Evolutionary conservation across 2,329 filamentous ascomycete genomes (phyloP).

Genomic region (Hypoxylon sp.): DNA sequence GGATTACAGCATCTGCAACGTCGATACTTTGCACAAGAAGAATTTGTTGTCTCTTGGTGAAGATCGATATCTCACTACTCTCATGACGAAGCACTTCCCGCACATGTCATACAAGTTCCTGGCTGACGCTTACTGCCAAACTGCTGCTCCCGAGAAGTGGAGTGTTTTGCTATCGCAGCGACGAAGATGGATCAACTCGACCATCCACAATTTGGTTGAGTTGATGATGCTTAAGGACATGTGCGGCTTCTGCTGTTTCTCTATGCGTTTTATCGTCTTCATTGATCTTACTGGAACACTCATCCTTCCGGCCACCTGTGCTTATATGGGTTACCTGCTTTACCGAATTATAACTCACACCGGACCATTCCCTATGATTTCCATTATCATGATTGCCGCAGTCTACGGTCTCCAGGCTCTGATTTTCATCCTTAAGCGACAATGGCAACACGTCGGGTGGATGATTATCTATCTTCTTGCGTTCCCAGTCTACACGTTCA

Average conservation of each 20-base stretch:
- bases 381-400: slow-evolving; percentile 87
- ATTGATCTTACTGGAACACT: slow-evolving; percentile 94
- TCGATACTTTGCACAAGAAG: slow-evolving; percentile 95
- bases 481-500: slow-evolving; percentile 92
- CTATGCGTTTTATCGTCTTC: slow-evolving; percentile 96
- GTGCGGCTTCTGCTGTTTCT: slow-evolving; percentile 99
- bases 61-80: slow-evolving; percentile 89
- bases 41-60: slow-evolving; percentile 84
- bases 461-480: slow-evolving; percentile 99
- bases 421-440: slow-evolving; percentile 95
- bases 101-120: slow-evolving; percentile 97
- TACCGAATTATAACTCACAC: slow-evolving; percentile 78
- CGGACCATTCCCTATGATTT: slow-evolving; percentile 87
- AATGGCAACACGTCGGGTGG: slow-evolving; percentile 99
- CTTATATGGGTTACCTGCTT: slow-evolving; percentile 89
- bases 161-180: slow-evolving; percentile 95
- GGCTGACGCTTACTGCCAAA: slow-evolving; percentile 91
- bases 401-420: slow-evolving; percentile 96
- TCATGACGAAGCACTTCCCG: slow-evolving; percentile 99
- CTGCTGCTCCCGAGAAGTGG: slow-evolving; percentile 94
- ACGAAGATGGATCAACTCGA: slow-evolving; percentile 99
- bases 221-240: slow-evolving; percentile 91
- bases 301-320: slow-evolving; percentile 89
- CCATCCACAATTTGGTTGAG: slow-evolving; percentile 95
- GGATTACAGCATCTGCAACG: slow-evolving; percentile 89